phyloP scores from a whole-genome alignment of 805 yeast species.

The Scheffersomyces lignosus region DNA sequence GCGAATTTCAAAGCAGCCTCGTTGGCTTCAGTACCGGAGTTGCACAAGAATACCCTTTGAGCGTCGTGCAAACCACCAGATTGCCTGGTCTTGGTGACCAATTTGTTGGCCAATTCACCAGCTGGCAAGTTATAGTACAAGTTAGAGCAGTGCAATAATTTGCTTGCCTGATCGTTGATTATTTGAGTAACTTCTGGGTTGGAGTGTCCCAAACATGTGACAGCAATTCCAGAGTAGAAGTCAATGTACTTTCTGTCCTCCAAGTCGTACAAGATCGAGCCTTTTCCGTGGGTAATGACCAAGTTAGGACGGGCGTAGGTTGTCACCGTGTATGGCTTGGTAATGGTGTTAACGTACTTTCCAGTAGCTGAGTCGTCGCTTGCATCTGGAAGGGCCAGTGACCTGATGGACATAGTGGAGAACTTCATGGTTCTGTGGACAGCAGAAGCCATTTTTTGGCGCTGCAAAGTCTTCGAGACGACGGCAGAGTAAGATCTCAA shows the following conservation, averaged over 20 bases:
- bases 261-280: slow-evolving; percentile 77
- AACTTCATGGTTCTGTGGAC: neutral
- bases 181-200: slow-evolving; percentile 73
- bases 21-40: slow-evolving; percentile 61
- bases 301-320: slow-evolving; percentile 80
- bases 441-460: neutral
- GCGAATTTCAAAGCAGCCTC: slow-evolving; percentile 64
- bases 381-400: slow-evolving; percentile 28
- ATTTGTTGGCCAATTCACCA: slow-evolving; percentile 68
- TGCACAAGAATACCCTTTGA: slow-evolving; percentile 63
- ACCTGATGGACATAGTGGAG: neutral
- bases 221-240: slow-evolving; percentile 96
- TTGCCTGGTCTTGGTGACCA: slow-evolving; percentile 66
- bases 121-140: slow-evolving; percentile 84
- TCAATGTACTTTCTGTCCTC: slow-evolving; percentile 80
- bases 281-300: slow-evolving; percentile 77
- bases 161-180: slow-evolving; percentile 66
- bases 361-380: slow-evolving; percentile 32
- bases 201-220: slow-evolving; percentile 90
- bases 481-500: slow-evolving; percentile 2
- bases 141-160: slow-evolving; percentile 82
- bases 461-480: neutral
- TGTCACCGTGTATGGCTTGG: slow-evolving; percentile 61
- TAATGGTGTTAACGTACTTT: slow-evolving; percentile 44
- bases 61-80: slow-evolving; percentile 84